Evolutionary conservation across 148 eudicot species (phyloP).

Genomic region (Rhododendron henanense): DNA sequence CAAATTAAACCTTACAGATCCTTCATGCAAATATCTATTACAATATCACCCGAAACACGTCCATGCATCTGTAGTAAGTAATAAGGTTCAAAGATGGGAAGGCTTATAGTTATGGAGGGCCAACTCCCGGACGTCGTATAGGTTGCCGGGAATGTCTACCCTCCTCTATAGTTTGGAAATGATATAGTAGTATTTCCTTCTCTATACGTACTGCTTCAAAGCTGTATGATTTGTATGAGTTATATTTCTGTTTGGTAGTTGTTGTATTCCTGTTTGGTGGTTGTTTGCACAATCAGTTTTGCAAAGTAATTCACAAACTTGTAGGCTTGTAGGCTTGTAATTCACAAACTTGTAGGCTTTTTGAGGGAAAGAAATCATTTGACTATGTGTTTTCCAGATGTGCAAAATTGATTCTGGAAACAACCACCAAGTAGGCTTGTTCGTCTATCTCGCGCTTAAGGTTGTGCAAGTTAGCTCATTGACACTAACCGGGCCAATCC

Average conservation of each 20-base stretch:
- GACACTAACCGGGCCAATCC: neutral
- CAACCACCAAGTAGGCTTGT: neutral
- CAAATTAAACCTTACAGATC: neutral
- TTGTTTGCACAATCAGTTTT: neutral
- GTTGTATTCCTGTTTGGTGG: neutral
- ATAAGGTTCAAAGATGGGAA: neutral
- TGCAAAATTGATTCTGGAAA: neutral
- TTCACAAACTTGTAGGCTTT: too few species aligned
- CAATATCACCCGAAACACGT: neutral
- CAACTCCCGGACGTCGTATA: neutral
- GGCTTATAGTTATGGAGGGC: neutral
- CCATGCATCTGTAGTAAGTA: neutral
- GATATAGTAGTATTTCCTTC: neutral
- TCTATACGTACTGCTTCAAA: neutral
- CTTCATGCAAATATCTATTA: neutral
- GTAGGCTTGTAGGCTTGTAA: too few species aligned
- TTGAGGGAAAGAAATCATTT: neutral
- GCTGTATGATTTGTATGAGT: neutral
- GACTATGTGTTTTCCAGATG: neutral
- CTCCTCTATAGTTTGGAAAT: neutral
- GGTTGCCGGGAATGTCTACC: neutral
- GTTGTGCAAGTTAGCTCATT: slow-evolving; percentile 21
- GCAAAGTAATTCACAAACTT: neutral
- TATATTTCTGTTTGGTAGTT: neutral
- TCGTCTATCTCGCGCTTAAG: slow-evolving; percentile 13